Conservation (phyloP, 2,329 filamentous ascomycete genomes). For the Penicillium sp. region DNA sequence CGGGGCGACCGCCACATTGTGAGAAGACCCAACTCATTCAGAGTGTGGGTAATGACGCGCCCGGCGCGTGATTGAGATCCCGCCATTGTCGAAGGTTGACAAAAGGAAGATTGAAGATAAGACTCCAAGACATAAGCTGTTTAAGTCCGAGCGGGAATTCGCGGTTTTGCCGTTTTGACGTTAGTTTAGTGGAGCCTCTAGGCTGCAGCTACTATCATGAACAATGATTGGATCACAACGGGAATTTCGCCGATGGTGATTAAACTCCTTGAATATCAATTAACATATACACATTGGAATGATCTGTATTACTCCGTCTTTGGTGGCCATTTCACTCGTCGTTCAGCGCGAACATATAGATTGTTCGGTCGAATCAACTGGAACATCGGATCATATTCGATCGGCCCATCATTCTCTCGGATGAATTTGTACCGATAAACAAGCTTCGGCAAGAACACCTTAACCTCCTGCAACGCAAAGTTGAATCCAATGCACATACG, state of each 20-base stretch:
- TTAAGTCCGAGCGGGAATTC: no score
- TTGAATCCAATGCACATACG: constrained; percentile 65
- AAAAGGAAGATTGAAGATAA: background rate
- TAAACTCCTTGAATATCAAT: background rate
- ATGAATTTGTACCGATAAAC: constrained; percentile 60
- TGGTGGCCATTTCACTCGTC: constrained; percentile 27
- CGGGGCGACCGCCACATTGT: constrained; percentile 38
- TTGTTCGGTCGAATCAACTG: constrained; percentile 30
- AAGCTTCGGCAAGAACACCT: constrained; percentile 57
- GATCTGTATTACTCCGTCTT: constrained; percentile 1
- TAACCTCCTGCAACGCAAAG: constrained; percentile 63
- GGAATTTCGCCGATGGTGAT: no score
- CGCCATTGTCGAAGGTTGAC: constrained; percentile 21
- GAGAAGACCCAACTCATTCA: constrained; percentile 37
- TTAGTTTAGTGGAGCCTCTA: no score
- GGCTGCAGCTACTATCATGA: no score
- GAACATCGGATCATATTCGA: constrained; percentile 42
- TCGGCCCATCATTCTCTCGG: constrained; percentile 49
- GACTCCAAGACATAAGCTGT: no score
- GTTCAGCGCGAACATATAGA: constrained; percentile 24
- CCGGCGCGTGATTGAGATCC: background rate
- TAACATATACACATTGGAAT: background rate
- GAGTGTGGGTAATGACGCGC: constrained; percentile 10
- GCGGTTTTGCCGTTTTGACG: no score
- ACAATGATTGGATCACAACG: background rate